A percentile compares a stretch with the other conserved stretches of the same genome.
phyloP scores from a whole-genome alignment of 1,139 yeast genomes.

The Candida tunisiensis region DNA sequence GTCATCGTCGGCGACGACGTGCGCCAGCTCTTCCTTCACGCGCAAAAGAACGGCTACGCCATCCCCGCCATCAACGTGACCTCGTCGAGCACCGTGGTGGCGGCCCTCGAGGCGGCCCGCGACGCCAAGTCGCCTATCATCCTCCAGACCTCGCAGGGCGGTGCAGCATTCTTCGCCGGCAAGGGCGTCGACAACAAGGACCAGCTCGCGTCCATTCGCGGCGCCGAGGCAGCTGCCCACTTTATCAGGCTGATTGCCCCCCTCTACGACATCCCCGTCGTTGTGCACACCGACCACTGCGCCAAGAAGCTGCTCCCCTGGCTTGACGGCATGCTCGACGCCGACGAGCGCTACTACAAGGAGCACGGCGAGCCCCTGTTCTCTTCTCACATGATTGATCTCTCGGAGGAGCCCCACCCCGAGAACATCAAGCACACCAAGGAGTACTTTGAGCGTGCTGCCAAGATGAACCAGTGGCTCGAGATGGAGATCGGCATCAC shows the following conservation, averaged over 20 bases:
- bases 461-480: slow-evolving; percentile 92
- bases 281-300: slow-evolving; percentile 97
- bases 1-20: slow-evolving; percentile 99
- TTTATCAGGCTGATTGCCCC: slow-evolving; percentile 96
- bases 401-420: slow-evolving; percentile 92
- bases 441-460: slow-evolving; percentile 88
- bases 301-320: slow-evolving; percentile 96
- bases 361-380: slow-evolving; percentile 85
- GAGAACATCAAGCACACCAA: slow-evolving; percentile 91
- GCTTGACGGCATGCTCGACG: slow-evolving; percentile 96
- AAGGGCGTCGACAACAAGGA: slow-evolving; percentile 92
- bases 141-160: slow-evolving; percentile 96
- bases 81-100: slow-evolving; percentile 91
- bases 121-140: slow-evolving; percentile 92
- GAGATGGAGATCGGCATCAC: slow-evolving; percentile 99
- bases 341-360: slow-evolving; percentile 86
- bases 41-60: slow-evolving; percentile 87
- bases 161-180: slow-evolving; percentile 99
- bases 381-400: slow-evolving; percentile 98
- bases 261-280: slow-evolving; percentile 89
- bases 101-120: slow-evolving; percentile 98
- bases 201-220: slow-evolving; percentile 89
- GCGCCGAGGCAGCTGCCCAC: slow-evolving; percentile 97
- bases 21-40: slow-evolving; percentile 73
- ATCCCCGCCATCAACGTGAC: slow-evolving; percentile 98